These are phyloP conservation scores for Nicotiana benthamiana DNA, from an alignment of 257 asterid genomes.

Conservation along the genomic window DNA sequence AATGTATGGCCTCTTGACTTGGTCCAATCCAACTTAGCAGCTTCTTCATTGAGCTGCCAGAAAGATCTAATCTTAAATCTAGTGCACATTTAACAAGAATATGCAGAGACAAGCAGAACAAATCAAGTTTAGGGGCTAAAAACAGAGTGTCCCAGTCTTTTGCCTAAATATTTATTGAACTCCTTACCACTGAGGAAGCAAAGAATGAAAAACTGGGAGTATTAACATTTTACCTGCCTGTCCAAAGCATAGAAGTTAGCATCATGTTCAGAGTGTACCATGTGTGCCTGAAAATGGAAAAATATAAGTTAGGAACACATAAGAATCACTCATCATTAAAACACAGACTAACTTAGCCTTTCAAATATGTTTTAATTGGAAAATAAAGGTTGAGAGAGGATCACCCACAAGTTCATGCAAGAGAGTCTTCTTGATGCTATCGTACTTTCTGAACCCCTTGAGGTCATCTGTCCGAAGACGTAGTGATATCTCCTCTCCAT, in stretches of 20 bases:
- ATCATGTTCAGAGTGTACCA: constrained; percentile 86
- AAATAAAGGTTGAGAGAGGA: not conserved
- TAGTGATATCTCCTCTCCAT: constrained; percentile 90
- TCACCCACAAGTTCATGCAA: constrained; percentile 75
- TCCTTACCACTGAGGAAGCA: not conserved
- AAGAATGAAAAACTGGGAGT: not conserved
- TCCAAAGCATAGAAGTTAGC: constrained; percentile 64
- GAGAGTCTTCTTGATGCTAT: constrained; percentile 79
- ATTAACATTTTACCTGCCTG: constrained; percentile 46
- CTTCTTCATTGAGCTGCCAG: constrained; percentile 78
- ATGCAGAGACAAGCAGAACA: not conserved
- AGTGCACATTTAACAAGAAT: not conserved
- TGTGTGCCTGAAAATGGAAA: constrained; percentile 62
- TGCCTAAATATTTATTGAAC: not conserved
- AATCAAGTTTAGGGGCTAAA: not conserved
- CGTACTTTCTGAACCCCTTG: constrained; percentile 88
- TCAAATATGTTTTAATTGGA: constrained; percentile 1
- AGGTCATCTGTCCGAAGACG: constrained; percentile 96
- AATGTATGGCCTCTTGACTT: constrained; percentile 66
- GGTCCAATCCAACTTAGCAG: constrained; percentile 81
- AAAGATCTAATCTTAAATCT: constrained; percentile 3
- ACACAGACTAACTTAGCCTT: not conserved
- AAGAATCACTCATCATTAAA: not conserved
- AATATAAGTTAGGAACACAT: not conserved
- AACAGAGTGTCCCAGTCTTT: not conserved